These are phyloP conservation scores for Termitomyces sp. DNA, from an alignment of 1,284 basidiomycete species.

Conservation along the genomic window DNA sequence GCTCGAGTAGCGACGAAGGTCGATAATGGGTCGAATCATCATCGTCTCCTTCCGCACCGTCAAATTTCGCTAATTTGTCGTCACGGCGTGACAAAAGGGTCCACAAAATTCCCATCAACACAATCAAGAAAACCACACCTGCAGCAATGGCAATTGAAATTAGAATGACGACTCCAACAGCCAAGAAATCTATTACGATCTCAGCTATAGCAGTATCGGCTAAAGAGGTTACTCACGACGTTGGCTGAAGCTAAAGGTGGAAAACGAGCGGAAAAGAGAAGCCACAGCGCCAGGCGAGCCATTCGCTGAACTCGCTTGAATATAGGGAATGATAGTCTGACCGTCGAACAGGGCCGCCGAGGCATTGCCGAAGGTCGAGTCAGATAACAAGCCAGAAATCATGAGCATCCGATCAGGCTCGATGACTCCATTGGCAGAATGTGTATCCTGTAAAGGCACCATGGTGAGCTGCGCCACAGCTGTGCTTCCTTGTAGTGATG, in stretches of 20 bases:
- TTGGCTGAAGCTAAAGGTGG: constrained; percentile 70
- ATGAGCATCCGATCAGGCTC: constrained; percentile 87
- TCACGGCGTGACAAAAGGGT: constrained; percentile 80
- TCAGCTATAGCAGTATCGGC: neutral
- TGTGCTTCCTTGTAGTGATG: constrained; percentile 48
- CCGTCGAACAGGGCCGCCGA: constrained; percentile 91
- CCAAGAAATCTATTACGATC: constrained; percentile 66
- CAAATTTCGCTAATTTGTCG: constrained; percentile 57
- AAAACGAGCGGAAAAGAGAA: constrained; percentile 78
- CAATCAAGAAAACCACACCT: constrained; percentile 89
- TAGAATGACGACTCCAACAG: constrained; percentile 89
- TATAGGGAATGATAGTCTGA: constrained; percentile 76
- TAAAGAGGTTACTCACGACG: constrained; percentile 46
- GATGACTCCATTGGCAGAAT: constrained; percentile 66
- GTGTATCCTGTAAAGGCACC: constrained; percentile 80
- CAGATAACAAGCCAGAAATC: constrained; percentile 78
- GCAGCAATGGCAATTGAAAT: constrained; percentile 97
- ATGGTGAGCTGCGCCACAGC: constrained; percentile 82
- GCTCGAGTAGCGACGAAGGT: constrained; percentile 75
- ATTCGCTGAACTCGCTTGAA: constrained; percentile 62
- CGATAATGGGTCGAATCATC: constrained; percentile 69
- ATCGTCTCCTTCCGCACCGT: constrained; percentile 62
- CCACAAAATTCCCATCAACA: constrained; percentile 86
- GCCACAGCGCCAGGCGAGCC: constrained; percentile 74
- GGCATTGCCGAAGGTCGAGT: constrained; percentile 70